Conservation (phyloP, 106 monocot genomes). For the Chionographis japonica region DNA sequence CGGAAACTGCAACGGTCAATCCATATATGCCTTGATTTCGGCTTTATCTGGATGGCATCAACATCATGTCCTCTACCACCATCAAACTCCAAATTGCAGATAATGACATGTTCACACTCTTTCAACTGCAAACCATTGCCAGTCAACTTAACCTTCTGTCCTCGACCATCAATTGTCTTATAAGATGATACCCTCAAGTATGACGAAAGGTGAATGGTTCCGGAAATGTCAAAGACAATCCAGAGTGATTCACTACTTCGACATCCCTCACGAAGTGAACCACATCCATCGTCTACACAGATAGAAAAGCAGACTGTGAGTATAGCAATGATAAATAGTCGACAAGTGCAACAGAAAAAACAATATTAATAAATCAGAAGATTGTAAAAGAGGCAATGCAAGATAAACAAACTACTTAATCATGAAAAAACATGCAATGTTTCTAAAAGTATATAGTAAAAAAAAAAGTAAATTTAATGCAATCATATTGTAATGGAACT, state of each 20-base stretch:
- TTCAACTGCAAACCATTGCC: slow-evolving; percentile 73
- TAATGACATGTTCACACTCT: slow-evolving; percentile 79
- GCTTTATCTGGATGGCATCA: slow-evolving; percentile 88
- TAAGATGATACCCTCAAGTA: slow-evolving; percentile 64
- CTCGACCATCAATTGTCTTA: slow-evolving; percentile 89
- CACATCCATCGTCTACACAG: slow-evolving; percentile 52
- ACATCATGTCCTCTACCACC: slow-evolving; percentile 84
- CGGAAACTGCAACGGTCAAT: slow-evolving; percentile 72
- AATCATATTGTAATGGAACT: no score
- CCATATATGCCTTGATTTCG: slow-evolving; percentile 79
- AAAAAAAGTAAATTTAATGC: no score
- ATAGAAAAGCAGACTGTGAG: background rate
- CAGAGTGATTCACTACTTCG: slow-evolving; percentile 64
- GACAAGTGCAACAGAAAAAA: no score
- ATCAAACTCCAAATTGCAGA: slow-evolving; percentile 77
- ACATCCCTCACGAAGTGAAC: slow-evolving; percentile 89
- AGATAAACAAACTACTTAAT: no score
- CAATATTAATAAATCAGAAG: no score
- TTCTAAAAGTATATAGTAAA: no score
- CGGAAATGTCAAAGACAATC: slow-evolving; percentile 94
- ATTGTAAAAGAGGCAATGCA: no score
- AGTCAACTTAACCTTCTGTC: slow-evolving; percentile 61
- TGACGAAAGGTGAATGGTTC: slow-evolving; percentile 64
- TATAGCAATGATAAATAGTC: no score
- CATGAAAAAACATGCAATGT: no score